Evolutionary conservation across 2,329 filamentous ascomycete species (phyloP).

Genomic region (Parascedosporium putredinis): DNA sequence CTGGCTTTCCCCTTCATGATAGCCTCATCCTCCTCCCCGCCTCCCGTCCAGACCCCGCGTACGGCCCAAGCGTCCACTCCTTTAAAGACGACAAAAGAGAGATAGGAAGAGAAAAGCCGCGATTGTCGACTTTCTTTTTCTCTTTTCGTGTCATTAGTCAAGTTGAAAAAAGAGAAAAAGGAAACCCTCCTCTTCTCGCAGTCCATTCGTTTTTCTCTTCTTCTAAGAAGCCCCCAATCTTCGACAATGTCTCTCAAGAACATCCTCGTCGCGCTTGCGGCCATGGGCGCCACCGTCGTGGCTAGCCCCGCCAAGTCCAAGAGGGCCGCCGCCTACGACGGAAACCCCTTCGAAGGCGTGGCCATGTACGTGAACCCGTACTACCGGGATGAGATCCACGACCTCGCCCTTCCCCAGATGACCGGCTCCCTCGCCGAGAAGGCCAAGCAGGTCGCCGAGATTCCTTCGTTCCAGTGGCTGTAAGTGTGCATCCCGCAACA

Average conservation of each 20-base stretch:
- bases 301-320: not conserved
- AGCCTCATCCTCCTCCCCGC: not conserved
- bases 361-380: constrained; percentile 42
- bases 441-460: constrained; percentile 38
- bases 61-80: not conserved
- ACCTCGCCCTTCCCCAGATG: constrained; percentile 50
- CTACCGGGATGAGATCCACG: constrained; percentile 44
- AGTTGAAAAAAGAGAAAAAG: too few species aligned
- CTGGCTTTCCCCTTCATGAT: too few species aligned
- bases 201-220: not conserved
- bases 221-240: too few species aligned
- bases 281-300: constrained; percentile 4
- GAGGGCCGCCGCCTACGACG: constrained; percentile 26
- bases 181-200: not conserved
- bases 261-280: constrained; percentile 1
- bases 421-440: constrained; percentile 42
- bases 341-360: constrained; percentile 44
- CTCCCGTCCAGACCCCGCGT: not conserved
- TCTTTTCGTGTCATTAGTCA: too few species aligned
- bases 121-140: too few species aligned
- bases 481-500: not conserved
- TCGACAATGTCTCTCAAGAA: constrained; percentile 3
- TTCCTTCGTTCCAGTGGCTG: constrained; percentile 41
- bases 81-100: not conserved
- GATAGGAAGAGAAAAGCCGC: not conserved